Evolutionary conservation across 2,329 filamentous ascomycete species (phyloP), one percentile per base, ranked within the genome.

Genomic region (Aspergillus novoparasiticus): DNA sequence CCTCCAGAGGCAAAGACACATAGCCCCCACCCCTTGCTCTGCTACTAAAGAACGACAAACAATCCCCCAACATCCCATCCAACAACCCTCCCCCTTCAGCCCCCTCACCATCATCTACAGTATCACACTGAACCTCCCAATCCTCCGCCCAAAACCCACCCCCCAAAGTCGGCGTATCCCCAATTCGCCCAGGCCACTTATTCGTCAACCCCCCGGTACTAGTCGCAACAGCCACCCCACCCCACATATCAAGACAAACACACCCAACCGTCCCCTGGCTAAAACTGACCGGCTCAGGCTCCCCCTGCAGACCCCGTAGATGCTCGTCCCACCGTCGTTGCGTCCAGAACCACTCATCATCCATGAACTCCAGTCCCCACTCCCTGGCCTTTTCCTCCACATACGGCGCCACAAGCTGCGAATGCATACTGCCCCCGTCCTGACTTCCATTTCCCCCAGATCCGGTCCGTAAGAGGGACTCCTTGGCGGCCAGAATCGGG

Each of bases 101-200:
- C 43, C 11, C 43, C 14, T 46, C n/a, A 21, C 21, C 39, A 43
- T 58, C 43, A n/a, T n/a, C 53, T 6, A 6, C 57, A 21, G 26
- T 0, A 53, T 43, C 16, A 48, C 16, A 30, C 60, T 50, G 2
- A 53, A 81, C 78, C 9, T 78, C 77, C 92, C 92, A 96, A 69
- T 93, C 87, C 74, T 96, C 93, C 0, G 93, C 92, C 92, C 93
- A 97, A 76, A 93, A 97, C 0, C 93, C 93, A 0, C 93, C 90
- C 0, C 93, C 93, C 0, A 93, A 81, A 0, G 90, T 90, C 0
- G 93, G 93, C 12, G 93, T 97, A 74, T 97, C 93, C 0, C 93
- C 93, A 66, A 96, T 89, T 23, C 93, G 83, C 0, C 93, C 93
- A 0, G 91, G 91, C 60, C 94, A 79, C 80, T 97, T 97, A 75